These are phyloP conservation scores for Lotus japonicus DNA, from an alignment of 306 rosid species.

Conservation along the genomic window DNA sequence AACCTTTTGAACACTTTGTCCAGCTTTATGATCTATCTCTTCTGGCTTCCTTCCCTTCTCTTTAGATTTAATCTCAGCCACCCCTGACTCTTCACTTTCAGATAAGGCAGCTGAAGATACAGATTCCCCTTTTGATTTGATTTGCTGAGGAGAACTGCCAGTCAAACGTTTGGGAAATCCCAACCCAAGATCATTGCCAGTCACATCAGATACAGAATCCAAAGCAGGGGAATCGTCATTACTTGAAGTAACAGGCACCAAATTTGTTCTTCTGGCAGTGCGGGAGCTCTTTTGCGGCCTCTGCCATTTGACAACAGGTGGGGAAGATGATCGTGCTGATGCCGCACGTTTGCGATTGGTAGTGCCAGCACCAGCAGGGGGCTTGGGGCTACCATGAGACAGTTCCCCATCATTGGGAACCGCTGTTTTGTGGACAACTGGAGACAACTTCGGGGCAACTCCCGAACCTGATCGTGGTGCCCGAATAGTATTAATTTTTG, in stretches of 20 bases:
- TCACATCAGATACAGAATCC: conserved; percentile 57
- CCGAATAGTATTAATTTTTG: conserved; percentile 62
- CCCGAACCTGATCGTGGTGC: conserved; percentile 75
- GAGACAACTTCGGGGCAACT: conserved; percentile 61
- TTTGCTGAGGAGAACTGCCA: conserved; percentile 73
- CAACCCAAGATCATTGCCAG: conserved; percentile 56
- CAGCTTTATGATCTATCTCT: conserved; percentile 65
- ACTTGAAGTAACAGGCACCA: conserved; percentile 54
- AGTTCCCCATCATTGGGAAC: conserved; percentile 76
- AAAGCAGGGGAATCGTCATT: conserved; percentile 61
- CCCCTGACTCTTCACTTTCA: conserved; percentile 89
- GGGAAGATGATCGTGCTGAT: conserved; percentile 69
- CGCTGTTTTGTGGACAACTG: conserved; percentile 48
- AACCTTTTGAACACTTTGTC: conserved; percentile 58
- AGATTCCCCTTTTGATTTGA: conserved; percentile 60
- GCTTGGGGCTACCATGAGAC: conserved; percentile 58
- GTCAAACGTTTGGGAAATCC: conserved; percentile 56
- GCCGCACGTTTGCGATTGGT: conserved; percentile 68
- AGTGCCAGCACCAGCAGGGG: conserved; percentile 53
- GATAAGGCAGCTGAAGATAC: conserved; percentile 64
- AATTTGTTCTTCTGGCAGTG: conserved; percentile 71
- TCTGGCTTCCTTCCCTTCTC: conserved; percentile 62
- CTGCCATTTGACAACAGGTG: conserved; percentile 76
- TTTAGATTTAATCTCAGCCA: conserved; percentile 59
- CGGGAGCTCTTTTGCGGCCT: conserved; percentile 87